Evolutionary conservation across 1,284 basidiomycete species (phyloP), one percentile per base, ranked within the genome.

Genomic region (Malassezia japonica): DNA sequence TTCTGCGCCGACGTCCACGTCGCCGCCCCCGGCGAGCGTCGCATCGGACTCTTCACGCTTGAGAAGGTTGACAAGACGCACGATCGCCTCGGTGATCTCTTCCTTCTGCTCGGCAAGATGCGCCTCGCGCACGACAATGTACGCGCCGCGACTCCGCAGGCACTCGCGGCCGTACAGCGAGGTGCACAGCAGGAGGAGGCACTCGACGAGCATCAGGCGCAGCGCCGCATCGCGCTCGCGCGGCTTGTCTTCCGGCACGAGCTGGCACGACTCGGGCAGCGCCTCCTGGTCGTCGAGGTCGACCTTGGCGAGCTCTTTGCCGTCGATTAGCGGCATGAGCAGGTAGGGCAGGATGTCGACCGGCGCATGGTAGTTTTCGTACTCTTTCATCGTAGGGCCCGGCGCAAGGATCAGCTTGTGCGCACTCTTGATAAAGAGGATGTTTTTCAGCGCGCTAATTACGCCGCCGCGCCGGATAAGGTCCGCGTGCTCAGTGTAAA

Each of bases 301-400:
- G 21, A 59, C 60, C 28, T 62, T 56, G 31, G 56, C 44, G 38
- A 64, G 50, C 38, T 96, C 92, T 73, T 95, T 90, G 1, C 89
- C 85, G 4, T 91, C 91, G 56, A 91, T 90, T 2, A 99, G 79
- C 0, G 92, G 92, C 4, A 92, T 79, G 1, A 98, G 78, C 9
- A 99, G 78, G 39, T 63, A 64, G 1, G 70, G 68, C 15, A 72
- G 55, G n/a, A 69, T 47, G 41, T 72, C 70, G n/a, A 71, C 52
- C 4, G 67, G 61, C 2, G 68, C 60, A 27, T 16, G 28, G 29
- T 20, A 2, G 15, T 43, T 7, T 18, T 57, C 54, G 41, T 64
- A 48, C 8, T 48, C 62, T 10, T 60, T 56, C n/a, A 54, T 48
- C 2, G 15, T 33, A 1, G 59, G 55, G 20, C 67, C 56, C 25